Evolutionary conservation across 352 stramenopile species (phyloP), one percentile per base, ranked within the genome.

Genomic region (Phytophthora chlamydospora): DNA sequence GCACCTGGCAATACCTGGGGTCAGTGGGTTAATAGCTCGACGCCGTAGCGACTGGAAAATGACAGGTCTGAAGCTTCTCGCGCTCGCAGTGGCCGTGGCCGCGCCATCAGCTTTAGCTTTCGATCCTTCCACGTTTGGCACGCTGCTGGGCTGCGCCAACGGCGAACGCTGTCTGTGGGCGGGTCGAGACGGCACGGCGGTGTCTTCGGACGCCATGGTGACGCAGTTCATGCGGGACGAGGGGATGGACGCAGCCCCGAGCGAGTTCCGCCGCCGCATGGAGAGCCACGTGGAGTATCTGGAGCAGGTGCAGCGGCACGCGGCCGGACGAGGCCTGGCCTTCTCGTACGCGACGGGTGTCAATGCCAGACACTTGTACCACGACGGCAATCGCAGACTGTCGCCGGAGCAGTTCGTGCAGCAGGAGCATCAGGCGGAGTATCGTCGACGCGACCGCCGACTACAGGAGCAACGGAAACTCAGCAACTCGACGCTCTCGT

Each of bases 271-370:
- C 38, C 75, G 68, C 9, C 77, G 76, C n/a, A 70, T 93, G 48
- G 68, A 90, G 43, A 57, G 61, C 16, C 80, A 89, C 65, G 68
- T 91, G 24, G 62, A 75, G 19, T 91, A 93, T 66, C 54, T 93
- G 14, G 78, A 93, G 54, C 76, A 85, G 58, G 78, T 94, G 31
- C 69, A 90, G 38, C 63, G 56, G 58, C 69, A 83, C 50, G 81
- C 85, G 13, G 40, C 33, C 29, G 29, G 46, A 3, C 57, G 68
- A 16, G 72, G 71, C n/a, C 54, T 89, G 31, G 27, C 45, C 11
- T 90, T 94, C 31, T 60, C 78, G 38, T 90, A 90, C 70, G 51
- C 64, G 4, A 78, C 88, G 69, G 85, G 85, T 39, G 78, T 94
- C 48, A 91, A 83, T 57, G 39, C 73, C 17, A 73, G 81, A 11